phyloP scores from a whole-genome alignment of 2,329 filamentous ascomycete genomes.

The Colletotrichum coccodes region DNA sequence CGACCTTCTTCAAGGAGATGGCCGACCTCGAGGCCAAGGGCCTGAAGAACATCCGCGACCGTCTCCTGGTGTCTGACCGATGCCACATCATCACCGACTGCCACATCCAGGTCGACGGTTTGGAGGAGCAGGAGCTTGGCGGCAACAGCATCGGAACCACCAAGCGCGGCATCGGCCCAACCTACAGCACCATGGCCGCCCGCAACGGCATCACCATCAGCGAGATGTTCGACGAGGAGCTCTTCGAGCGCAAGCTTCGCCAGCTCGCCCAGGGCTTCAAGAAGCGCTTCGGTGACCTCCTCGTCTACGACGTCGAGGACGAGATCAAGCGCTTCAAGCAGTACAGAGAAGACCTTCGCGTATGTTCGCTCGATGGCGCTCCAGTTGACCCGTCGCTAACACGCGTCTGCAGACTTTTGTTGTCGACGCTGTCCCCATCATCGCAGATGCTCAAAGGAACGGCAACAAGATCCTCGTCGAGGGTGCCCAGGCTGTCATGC shows the following conservation, averaged over 20 bases:
- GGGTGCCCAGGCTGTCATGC: constrained; percentile 70
- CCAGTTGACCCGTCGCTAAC: neutral
- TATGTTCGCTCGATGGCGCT: neutral
- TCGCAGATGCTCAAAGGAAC: constrained; percentile 68
- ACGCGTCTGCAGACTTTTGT: constrained; percentile 52
- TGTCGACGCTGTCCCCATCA: constrained; percentile 74
- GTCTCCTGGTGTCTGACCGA: constrained; percentile 72
- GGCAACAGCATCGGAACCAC: constrained; percentile 47
- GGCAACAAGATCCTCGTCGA: constrained; percentile 73
- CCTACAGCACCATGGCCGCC: constrained; percentile 62
- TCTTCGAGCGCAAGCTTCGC: constrained; percentile 75
- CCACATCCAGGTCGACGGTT: constrained; percentile 74
- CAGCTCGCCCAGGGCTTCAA: constrained; percentile 69
- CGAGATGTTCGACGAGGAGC: constrained; percentile 73
- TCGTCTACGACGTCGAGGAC: constrained; percentile 74
- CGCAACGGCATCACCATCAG: constrained; percentile 73
- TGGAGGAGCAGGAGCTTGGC: constrained; percentile 68
- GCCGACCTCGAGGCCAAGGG: constrained; percentile 50
- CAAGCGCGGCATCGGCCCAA: constrained; percentile 50
- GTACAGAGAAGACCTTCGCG: constrained; percentile 31
- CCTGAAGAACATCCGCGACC: constrained; percentile 49
- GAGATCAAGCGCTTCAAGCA: constrained; percentile 59
- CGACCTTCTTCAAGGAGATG: constrained; percentile 54
- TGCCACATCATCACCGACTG: constrained; percentile 73
- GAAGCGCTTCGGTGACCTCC: constrained; percentile 74